Base-by-base conservation (phyloP, 2,329 filamentous ascomycete species). In the Penicillium expansum region DNA sequence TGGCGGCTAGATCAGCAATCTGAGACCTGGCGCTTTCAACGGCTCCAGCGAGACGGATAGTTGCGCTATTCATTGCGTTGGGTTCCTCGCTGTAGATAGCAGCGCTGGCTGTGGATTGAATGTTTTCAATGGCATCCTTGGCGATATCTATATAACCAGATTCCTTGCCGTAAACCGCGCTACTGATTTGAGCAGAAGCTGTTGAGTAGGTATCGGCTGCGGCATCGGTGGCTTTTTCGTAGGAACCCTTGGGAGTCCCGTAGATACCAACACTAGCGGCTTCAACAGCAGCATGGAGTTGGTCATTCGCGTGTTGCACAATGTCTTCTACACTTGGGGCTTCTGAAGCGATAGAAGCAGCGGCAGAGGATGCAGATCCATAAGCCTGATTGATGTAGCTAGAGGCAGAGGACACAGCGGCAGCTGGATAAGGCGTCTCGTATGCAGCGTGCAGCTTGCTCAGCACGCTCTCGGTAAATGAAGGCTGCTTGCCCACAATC, bases 401-500 rank as follows among this genome's bases (percentile, higher is more conserved):
- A 10, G 77, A 83, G 22, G 78, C 82, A 4, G 81, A 81, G 0
- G 81, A 78, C 6, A 68, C 63, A 4, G 71, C 71, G 14, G 60
- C 68, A 53, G 55, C 64, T 56, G 64, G 67, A 50, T 70, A 70
- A 16, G 86, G 88, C 0, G 86, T 90, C 24, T 85, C 84, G 67
- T 93, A 94, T 0, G 86, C 89, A 3, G 83, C 86, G 55, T 84
- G 83, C 13, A 96, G 80, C 50, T 88, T 84, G 51, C 79, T 85
- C 74, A 91, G 85, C 3, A 93, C 88, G 57, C 89, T 92, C 68
- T 95, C 89, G 0, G 88, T 92, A 67, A 91, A 95, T 14, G 86
- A 85, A 0, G 90, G 87, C 69, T 95, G 91, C 71, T 88, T 91
- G 52, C 89, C 91, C 39, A 82, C 76, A 14, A 96, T 79, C 1